Percentiles rank a stretch among this genome's conserved stretches.
phyloP scores from a whole-genome alignment of 352 stramenopile species.

The Globisporangium apiculatum region DNA sequence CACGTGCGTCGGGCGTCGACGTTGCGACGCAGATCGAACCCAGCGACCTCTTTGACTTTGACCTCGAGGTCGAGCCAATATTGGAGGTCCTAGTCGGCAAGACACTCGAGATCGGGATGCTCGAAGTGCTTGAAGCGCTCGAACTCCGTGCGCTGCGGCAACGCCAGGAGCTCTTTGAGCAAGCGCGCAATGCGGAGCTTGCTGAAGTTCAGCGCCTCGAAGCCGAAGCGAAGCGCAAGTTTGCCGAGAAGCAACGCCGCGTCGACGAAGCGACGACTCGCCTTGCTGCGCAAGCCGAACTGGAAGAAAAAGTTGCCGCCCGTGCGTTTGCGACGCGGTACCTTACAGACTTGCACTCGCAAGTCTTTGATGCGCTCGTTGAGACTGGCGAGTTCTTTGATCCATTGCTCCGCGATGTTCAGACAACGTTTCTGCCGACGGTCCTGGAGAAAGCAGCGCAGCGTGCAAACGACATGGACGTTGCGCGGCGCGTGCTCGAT shows the following conservation, averaged over 20 bases:
- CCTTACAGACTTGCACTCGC: conserved; percentile 73
- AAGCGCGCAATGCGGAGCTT: conserved; percentile 89
- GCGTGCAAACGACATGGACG: conserved; percentile 32
- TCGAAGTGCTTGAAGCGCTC: conserved; percentile 93
- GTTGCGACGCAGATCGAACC: conserved; percentile 88
- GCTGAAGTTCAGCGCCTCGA: conserved; percentile 92
- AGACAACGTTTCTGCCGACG: conserved; percentile 71
- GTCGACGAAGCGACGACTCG: conserved; percentile 77
- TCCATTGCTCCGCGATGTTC: conserved; percentile 77
- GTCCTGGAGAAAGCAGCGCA: conserved; percentile 38
- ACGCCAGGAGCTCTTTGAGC: conserved; percentile 90
- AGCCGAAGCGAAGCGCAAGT: conserved; percentile 88
- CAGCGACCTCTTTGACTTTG: conserved; percentile 94
- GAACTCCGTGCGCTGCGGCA: conserved; percentile 86
- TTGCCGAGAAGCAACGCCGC: conserved; percentile 87
- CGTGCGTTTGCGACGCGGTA: conserved; percentile 87
- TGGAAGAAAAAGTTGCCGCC: conserved; percentile 91
- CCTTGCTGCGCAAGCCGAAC: conserved; percentile 61
- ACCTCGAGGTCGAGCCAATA: conserved; percentile 92
- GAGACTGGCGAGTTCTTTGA: conserved; percentile 88
- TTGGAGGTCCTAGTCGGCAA: conserved; percentile 94
- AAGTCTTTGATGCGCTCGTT: conserved; percentile 86
- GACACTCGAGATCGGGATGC: conserved; percentile 90
- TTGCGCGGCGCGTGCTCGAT: conserved; percentile 26
- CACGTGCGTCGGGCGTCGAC: conserved; percentile 83